Evolutionary conservation across 345 rosid genomes (phyloP).

Genomic region (Odontarrhena argentea): DNA sequence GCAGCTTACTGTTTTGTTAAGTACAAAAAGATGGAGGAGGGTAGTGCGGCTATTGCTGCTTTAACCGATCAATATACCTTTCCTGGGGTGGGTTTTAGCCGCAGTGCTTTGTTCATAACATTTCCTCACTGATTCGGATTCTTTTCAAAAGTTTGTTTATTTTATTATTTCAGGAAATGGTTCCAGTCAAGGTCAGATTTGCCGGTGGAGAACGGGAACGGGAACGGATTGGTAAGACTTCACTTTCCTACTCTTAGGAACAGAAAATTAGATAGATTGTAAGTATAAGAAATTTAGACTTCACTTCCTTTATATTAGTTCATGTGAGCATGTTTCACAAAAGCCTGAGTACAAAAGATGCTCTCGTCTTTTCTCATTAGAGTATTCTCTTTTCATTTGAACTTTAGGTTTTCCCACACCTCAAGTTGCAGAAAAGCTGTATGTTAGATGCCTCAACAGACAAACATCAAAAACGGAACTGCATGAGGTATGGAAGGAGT

Average conservation of each 20-base stretch:
- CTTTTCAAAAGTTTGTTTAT: slow-evolving; percentile 1
- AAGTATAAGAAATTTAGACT: no score
- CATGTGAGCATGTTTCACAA: slow-evolving; percentile 8
- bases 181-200: slow-evolving; percentile 67
- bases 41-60: slow-evolving; percentile 71
- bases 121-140: slow-evolving; percentile 10
- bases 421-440: slow-evolving; percentile 61
- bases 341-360: not conserved
- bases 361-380: slow-evolving; percentile 24
- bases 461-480: slow-evolving; percentile 66
- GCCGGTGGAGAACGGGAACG: slow-evolving; percentile 80
- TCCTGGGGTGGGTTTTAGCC: slow-evolving; percentile 71
- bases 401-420: slow-evolving; percentile 38
- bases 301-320: not conserved
- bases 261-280: slow-evolving; percentile 11
- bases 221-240: slow-evolving; percentile 59
- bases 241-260: not conserved
- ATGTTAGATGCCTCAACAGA: slow-evolving; percentile 71
- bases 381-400: slow-evolving; percentile 20
- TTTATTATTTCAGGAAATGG: slow-evolving; percentile 51
- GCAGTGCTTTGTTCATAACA: not conserved
- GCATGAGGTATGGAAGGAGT: slow-evolving; percentile 58
- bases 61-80: slow-evolving; percentile 60
- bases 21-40: slow-evolving; percentile 69
- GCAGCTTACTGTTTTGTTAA: slow-evolving; percentile 89